phyloP scores from a whole-genome alignment of 257 asterid species.

The Solanum commersonii region DNA sequence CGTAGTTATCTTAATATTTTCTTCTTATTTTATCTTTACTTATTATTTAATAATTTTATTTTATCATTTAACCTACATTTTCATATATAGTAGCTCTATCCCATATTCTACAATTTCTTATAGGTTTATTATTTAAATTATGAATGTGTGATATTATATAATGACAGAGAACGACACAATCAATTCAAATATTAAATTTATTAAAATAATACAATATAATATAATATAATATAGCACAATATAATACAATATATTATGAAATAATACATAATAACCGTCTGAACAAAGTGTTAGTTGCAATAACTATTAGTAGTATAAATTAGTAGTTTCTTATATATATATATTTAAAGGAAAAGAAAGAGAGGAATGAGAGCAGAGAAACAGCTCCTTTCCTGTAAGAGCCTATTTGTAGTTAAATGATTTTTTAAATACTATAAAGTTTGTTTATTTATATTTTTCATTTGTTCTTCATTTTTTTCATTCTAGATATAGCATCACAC shows the following conservation, averaged over 20 bases:
- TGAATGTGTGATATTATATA: neutral
- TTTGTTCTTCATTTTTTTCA: neutral
- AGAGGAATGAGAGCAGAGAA: neutral
- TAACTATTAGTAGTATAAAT: neutral
- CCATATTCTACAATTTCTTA: neutral
- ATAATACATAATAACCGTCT: rapidly evolving
- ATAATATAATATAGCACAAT: no score
- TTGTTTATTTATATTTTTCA: neutral
- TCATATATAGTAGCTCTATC: neutral
- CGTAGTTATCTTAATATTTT: no score
- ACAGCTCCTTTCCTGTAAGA: neutral
- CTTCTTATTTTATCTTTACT: no score
- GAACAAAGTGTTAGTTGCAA: neutral
- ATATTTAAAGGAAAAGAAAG: neutral
- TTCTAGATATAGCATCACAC: neutral
- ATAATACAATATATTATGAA: no score
- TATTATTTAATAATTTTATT: no score
- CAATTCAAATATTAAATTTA: no score
- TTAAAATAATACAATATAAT: no score
- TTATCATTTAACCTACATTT: neutral
- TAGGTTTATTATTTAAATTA: neutral
- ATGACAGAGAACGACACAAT: no score
- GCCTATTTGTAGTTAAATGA: neutral
- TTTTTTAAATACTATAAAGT: neutral
- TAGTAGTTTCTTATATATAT: neutral